Conservation (phyloP, 768 basidiomycete genomes). For the Pisolithus tinctorius region DNA sequence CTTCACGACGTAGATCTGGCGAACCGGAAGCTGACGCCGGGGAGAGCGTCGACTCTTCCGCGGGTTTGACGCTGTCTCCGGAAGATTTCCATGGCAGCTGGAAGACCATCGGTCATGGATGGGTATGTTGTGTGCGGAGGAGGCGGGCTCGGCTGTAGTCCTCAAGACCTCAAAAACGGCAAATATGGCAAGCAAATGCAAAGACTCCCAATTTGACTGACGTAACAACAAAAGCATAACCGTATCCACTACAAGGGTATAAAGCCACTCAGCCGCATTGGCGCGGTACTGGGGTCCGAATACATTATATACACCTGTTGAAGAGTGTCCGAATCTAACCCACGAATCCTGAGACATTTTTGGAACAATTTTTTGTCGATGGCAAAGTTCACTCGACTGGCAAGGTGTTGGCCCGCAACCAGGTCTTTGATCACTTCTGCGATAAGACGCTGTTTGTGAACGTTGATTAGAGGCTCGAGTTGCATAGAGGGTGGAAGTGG, state of each 20-base stretch:
- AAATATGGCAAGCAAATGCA: not conserved
- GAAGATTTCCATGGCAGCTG: not conserved
- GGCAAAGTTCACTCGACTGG: conserved; percentile 61
- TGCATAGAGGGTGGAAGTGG: conserved; percentile 72
- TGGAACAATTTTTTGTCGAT: conserved; percentile 75
- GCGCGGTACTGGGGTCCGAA: conserved; percentile 13
- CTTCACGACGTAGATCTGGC: too few relatives aligned
- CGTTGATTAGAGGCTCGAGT: conserved; percentile 81
- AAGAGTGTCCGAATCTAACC: conserved; percentile 50
- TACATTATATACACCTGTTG: conserved; percentile 40
- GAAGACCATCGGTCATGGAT: not conserved
- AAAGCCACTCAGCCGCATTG: conserved; percentile 12
- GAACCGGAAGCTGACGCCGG: not conserved
- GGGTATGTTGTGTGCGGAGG: too few relatives aligned
- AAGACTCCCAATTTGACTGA: not conserved
- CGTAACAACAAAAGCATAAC: not conserved
- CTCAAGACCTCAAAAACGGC: not conserved
- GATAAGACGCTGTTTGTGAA: conserved; percentile 81
- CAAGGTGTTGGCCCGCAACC: conserved; percentile 78
- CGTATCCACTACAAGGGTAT: conserved; percentile 12
- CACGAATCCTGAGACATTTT: conserved; percentile 64
- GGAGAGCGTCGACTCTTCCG: not conserved
- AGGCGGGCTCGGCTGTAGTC: too few relatives aligned
- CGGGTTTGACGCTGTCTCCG: not conserved
- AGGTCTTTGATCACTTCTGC: conserved; percentile 75